These are phyloP conservation scores for Brassica cretica DNA, from an alignment of 345 rosid species.

Conservation along the genomic window DNA sequence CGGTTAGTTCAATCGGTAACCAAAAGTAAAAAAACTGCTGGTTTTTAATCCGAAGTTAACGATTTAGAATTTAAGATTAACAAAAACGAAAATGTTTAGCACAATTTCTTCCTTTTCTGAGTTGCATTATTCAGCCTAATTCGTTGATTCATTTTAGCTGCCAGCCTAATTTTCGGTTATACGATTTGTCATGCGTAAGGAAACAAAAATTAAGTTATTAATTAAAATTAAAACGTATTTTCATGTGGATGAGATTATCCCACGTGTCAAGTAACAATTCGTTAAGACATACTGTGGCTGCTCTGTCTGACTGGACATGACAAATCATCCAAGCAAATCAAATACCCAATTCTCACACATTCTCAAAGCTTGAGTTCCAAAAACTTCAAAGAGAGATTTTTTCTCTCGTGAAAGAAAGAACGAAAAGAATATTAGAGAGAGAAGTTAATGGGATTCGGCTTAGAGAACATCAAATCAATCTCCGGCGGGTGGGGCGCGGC, in stretches of 20 bases:
- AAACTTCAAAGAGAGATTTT: background rate
- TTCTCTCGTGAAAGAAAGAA: background rate
- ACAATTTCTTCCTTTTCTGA: background rate
- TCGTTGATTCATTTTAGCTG: background rate
- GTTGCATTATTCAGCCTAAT: background rate
- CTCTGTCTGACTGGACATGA: constrained; percentile 40
- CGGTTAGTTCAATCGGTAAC: background rate
- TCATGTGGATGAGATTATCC: constrained; percentile 35
- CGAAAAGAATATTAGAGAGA: background rate
- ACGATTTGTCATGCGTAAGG: constrained; percentile 6
- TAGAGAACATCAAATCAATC: constrained; percentile 40
- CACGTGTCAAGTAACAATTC: constrained; percentile 45
- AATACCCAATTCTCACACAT: constrained; percentile 29
- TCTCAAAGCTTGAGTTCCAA: constrained; percentile 20
- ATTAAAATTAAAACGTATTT: background rate
- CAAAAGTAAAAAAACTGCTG: background rate
- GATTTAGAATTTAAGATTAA: background rate
- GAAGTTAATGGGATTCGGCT: constrained; percentile 48
- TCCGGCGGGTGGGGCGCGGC: constrained; percentile 54
- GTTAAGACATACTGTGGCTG: constrained; percentile 32
- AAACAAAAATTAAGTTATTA: background rate
- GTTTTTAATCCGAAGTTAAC: background rate
- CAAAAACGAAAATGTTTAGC: background rate
- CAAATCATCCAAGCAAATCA: constrained; percentile 39
- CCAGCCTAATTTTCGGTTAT: constrained; percentile 34